Evolutionary conservation across 345 rosid genomes (phyloP).

Genomic region (Gynandropsis gynandra): DNA sequence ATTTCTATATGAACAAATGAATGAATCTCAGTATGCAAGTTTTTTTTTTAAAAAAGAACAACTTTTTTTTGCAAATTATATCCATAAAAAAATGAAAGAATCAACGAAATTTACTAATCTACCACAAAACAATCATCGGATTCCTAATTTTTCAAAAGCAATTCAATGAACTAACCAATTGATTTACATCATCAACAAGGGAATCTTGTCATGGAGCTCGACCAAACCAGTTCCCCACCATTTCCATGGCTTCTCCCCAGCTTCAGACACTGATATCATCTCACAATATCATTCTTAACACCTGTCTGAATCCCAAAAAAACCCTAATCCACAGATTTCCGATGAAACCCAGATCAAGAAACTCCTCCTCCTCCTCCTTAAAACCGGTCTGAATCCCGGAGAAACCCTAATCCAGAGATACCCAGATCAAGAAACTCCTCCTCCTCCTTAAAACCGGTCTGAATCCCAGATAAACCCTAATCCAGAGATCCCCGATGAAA

Average conservation of each 20-base stretch:
- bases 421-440: conserved; percentile 17
- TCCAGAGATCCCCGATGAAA: conserved; percentile 9
- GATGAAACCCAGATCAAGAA: conserved; percentile 13
- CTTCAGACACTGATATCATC: conserved; percentile 15
- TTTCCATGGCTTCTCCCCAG: conserved; percentile 31
- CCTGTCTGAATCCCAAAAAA: conserved; percentile 9
- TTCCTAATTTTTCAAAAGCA: conserved; percentile 50
- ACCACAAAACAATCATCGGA: conserved; percentile 86
- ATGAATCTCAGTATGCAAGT: conserved; percentile 19
- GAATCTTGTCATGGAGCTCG: conserved; percentile 24
- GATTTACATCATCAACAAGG: conserved; percentile 34
- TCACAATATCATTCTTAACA: conserved; percentile 24
- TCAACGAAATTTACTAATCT: conserved; percentile 32
- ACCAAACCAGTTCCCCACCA: conserved; percentile 39
- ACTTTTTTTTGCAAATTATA: background rate
- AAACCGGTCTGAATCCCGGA: conserved; percentile 2
- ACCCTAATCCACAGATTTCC: conserved; percentile 9
- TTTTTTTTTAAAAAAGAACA: background rate
- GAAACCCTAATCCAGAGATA: background rate
- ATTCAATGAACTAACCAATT: conserved; percentile 39
- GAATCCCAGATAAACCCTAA: conserved; percentile 13
- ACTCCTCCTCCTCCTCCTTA: conserved; percentile 14
- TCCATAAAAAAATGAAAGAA: conserved; percentile 73
- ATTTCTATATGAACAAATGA: conserved; percentile 33
- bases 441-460: conserved; percentile 15